phyloP scores from a whole-genome alignment of 2,329 filamentous ascomycete genomes.

The Pseudogymnoascus sp. region DNA sequence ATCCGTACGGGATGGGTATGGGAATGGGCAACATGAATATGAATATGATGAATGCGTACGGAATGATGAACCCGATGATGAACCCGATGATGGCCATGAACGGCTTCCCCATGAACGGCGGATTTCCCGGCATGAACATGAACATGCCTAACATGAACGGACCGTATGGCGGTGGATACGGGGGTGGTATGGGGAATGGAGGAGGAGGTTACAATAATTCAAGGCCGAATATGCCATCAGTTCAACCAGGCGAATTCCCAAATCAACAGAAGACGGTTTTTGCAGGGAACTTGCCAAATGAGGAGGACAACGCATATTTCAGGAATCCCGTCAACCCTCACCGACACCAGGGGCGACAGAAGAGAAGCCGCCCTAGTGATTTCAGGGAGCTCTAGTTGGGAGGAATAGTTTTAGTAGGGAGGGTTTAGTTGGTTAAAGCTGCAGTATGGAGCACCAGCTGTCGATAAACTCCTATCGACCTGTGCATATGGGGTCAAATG shows the following conservation, averaged over 20 bases:
- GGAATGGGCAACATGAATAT: constrained; percentile 23
- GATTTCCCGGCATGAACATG: constrained; percentile 22
- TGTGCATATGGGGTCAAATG: constrained; percentile 4
- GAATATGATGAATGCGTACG: constrained; percentile 26
- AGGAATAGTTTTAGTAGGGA: neutral
- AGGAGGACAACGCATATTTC: constrained; percentile 88
- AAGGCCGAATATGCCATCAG: constrained; percentile 17
- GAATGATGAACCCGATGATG: constrained; percentile 26
- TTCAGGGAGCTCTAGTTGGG: constrained; percentile 65
- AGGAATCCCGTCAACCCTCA: constrained; percentile 93
- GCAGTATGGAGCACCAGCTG: constrained; percentile 5
- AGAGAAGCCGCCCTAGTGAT: constrained; percentile 77
- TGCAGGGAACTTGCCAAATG: constrained; percentile 48
- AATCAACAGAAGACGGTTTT: constrained; percentile 47
- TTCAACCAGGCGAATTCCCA: constrained; percentile 35
- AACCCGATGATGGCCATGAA: constrained; percentile 29
- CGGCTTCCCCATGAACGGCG: constrained; percentile 32
- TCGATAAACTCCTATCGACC: neutral
- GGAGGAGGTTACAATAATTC: constrained; percentile 18
- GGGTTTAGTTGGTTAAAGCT: neutral
- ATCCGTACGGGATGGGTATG: constrained; percentile 32
- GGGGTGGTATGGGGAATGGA: constrained; percentile 28
- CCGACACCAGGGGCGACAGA: constrained; percentile 74
- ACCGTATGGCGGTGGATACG: constrained; percentile 30
- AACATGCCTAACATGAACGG: constrained; percentile 30